Evolutionary conservation across 2,329 filamentous ascomycete species (phyloP).

Genomic region (Didymella sp.): DNA sequence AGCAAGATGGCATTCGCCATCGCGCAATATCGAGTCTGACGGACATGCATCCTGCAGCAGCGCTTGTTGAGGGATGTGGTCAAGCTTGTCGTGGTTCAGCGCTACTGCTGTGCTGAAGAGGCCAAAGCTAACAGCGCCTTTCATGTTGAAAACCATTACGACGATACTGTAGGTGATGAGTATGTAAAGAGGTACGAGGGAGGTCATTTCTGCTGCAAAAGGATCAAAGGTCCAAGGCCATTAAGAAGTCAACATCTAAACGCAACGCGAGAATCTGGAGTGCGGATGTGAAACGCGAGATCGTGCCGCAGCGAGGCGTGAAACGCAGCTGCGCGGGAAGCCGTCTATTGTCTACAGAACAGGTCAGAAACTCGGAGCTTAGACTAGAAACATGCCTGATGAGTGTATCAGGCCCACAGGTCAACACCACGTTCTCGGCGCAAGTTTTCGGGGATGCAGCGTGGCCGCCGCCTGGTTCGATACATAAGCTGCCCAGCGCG

Average conservation of each 20-base stretch:
- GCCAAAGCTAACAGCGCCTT: slow-evolving; percentile 26
- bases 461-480: neutral
- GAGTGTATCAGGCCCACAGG: slow-evolving; percentile 12
- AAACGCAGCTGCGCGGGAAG: slow-evolving; percentile 30
- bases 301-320: slow-evolving; percentile 29
- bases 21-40: slow-evolving; percentile 29
- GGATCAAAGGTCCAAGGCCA: neutral
- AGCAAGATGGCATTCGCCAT: slow-evolving; percentile 35
- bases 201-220: slow-evolving; percentile 13
- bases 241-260: neutral
- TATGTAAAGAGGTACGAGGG: slow-evolving; percentile 14
- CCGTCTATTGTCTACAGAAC: slow-evolving; percentile 14
- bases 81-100: slow-evolving; percentile 29
- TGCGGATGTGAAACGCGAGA: slow-evolving; percentile 31
- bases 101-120: slow-evolving; percentile 34
- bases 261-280: neutral
- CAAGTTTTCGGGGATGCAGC: neutral
- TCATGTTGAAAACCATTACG: slow-evolving; percentile 31
- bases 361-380: slow-evolving; percentile 3
- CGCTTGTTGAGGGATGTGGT: slow-evolving; percentile 30
- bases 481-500: neutral
- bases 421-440: neutral
- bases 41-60: slow-evolving; percentile 36
- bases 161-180: slow-evolving; percentile 15
- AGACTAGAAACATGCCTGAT: slow-evolving; percentile 20